These are phyloP conservation scores for Bryoerythrophyllum caledonicum DNA, from an alignment of 225 moss, liverwort and hornwort genomes.

Conservation along the genomic window DNA sequence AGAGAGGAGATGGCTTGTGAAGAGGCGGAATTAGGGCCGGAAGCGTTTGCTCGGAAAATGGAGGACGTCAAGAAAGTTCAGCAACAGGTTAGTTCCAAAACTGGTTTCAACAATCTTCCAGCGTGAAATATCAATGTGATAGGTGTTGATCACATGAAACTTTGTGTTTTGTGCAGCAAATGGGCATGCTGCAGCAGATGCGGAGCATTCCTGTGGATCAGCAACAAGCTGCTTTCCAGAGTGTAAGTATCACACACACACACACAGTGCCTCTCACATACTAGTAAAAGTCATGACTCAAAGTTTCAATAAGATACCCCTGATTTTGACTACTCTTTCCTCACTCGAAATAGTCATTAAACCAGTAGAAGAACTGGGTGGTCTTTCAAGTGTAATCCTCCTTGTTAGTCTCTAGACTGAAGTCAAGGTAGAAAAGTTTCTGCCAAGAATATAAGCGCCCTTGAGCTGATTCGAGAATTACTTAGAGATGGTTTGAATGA, in stretches of 20 bases:
- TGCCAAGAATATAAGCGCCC: too few species aligned
- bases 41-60: slow-evolving; percentile 62
- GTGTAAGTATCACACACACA: slow-evolving; percentile 34
- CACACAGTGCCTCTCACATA: neutral
- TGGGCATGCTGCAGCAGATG: slow-evolving; percentile 58
- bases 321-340: too few species aligned
- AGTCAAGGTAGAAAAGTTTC: too few species aligned
- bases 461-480: too few species aligned
- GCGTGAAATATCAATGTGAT: neutral
- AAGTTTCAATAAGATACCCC: too few species aligned
- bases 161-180: slow-evolving; percentile 51
- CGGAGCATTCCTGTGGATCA: slow-evolving; percentile 58
- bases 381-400: too few species aligned
- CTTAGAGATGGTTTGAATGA: too few species aligned
- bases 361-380: too few species aligned
- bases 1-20: slow-evolving; percentile 76
- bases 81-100: slow-evolving; percentile 43
- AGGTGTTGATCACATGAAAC: slow-evolving; percentile 4
- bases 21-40: slow-evolving; percentile 65
- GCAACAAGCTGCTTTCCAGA: slow-evolving; percentile 54
- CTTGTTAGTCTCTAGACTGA: too few species aligned
- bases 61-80: slow-evolving; percentile 62
- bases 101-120: neutral
- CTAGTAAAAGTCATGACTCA: too few species aligned
- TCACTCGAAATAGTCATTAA: too few species aligned